phyloP scores from a whole-genome alignment of 495 filamentous ascomycete genomes.

The Talaromyces proteolyticus region DNA sequence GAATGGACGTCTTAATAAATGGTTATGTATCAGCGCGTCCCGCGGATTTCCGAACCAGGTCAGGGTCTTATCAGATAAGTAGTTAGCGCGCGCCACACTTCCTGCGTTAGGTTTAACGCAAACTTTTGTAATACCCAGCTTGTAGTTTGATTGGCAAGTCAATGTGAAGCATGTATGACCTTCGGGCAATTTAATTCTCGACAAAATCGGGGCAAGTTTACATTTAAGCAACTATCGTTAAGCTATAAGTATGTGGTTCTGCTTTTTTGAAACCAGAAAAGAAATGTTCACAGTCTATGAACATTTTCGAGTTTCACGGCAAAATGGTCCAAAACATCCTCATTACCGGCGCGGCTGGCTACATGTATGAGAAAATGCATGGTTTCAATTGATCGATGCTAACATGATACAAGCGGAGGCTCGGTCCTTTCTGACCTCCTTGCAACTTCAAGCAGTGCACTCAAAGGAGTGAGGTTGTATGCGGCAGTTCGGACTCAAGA shows the following conservation, averaged over 20 bases:
- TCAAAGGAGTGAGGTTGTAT: conserved; percentile 14
- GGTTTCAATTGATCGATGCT: conserved; percentile 8
- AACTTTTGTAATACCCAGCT: not conserved
- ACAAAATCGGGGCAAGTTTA: no score
- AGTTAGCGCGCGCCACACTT: no score
- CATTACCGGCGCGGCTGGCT: conserved; percentile 25
- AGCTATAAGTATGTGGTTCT: no score
- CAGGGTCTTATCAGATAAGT: no score
- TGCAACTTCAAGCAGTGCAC: conserved; percentile 9
- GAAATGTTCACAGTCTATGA: not conserved
- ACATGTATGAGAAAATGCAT: conserved; percentile 18
- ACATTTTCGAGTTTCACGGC: no score
- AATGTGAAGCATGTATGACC: no score
- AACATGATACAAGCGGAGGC: conserved; percentile 17
- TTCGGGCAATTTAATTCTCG: no score
- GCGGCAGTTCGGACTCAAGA: conserved; percentile 21
- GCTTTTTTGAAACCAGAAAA: no score
- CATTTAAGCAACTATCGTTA: no score
- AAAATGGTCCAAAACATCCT: conserved; percentile 19
- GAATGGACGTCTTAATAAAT: no score
- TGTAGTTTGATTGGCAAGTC: no score
- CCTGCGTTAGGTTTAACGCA: not conserved
- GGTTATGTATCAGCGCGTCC: not conserved
- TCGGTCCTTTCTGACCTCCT: conserved; percentile 20
- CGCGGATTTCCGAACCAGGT: not conserved